Base-by-base conservation (phyloP, 2,329 filamentous ascomycete species). In the Whalleya microplaca region DNA sequence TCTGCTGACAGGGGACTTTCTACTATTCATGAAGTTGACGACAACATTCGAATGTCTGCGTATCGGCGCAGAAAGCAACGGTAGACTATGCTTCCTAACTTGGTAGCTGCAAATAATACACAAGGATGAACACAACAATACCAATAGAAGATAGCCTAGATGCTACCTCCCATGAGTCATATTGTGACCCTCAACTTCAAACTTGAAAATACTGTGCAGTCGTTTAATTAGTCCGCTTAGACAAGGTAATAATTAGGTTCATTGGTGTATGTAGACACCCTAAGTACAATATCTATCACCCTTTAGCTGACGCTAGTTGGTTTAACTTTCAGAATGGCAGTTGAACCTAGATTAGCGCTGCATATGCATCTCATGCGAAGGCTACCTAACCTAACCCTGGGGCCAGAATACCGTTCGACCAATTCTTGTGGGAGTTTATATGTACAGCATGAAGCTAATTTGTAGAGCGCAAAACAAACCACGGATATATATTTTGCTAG, bases 1-100 rank as follows among this genome's bases (percentile, higher is more conserved):
- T 55, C 20, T 37, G 29, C 50, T 51, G 18, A 50, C 41, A 51
- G 44, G 21, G 41, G 14, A 3, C 29, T 45, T 54, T 27, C 46
- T 29, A 48, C 53, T 32, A 41, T 51, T 44, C 42, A 61, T 41
- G 50, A 54, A 57, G 41, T 27, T 55, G 20, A 60, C 47, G 52
- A 61, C 29, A 53, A 45, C 50, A 41, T 29, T 44, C n/a, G 21
- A 37, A 16, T 37, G 32, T 37, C 32, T 37, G 3, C 3, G 14
- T 37, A 12, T 16, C 10, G 32, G 6, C 14, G 32, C 9, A 12
- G 3, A 37, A 12, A 12, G 32, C 32, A 37, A 14, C 32, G 10
- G 10, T 37, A 3, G 14, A 37, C 10, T 3, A 37, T 27, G 23
- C 23, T 37, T 37, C 3, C 8, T 37, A 37, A 5, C 32, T 27